phyloP scores from a whole-genome alignment of 805 yeast genomes.

The Candida chilensis region DNA sequence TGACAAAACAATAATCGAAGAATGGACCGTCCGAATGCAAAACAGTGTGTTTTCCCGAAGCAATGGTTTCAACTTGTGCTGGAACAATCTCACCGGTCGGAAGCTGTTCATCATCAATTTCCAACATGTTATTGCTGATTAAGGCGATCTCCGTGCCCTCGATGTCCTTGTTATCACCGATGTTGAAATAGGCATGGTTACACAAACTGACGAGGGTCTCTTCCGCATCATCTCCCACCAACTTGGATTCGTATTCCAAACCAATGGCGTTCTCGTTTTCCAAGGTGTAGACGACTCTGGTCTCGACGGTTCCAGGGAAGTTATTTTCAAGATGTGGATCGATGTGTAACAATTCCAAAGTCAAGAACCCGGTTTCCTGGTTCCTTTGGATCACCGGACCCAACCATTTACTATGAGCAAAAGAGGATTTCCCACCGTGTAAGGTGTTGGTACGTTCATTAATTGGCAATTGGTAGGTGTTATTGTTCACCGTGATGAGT shows the following conservation, averaged over 20 bases:
- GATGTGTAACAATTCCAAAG: conserved; percentile 25
- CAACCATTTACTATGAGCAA: conserved; percentile 36
- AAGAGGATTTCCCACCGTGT: conserved; percentile 49
- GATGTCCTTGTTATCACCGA: conserved; percentile 17
- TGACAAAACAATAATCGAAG: conserved; percentile 42
- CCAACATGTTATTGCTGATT: conserved; percentile 27
- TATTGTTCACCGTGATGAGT: conserved; percentile 27
- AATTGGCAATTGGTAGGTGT: conserved; percentile 25
- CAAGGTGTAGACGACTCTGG: conserved; percentile 35
- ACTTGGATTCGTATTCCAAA: conserved; percentile 36
- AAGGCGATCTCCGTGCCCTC: conserved; percentile 28
- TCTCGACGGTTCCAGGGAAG: conserved; percentile 50
- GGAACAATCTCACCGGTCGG: conserved; percentile 37
- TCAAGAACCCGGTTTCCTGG: conserved; percentile 15
- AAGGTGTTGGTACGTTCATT: conserved; percentile 34
- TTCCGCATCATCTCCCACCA: conserved; percentile 19
- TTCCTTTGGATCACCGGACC: conserved; percentile 41
- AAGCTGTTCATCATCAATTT: conserved; percentile 24
- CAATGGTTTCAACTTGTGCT: conserved; percentile 14
- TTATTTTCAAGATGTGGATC: conserved; percentile 44
- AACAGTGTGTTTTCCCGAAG: conserved; percentile 8
- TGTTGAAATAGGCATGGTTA: conserved; percentile 56
- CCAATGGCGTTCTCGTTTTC: conserved; percentile 23
- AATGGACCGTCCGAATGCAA: conserved; percentile 16
- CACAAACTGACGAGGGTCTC: conserved; percentile 49